Conservation (phyloP, 768 basidiomycete species). For the Psilocybe azurescens region DNA sequence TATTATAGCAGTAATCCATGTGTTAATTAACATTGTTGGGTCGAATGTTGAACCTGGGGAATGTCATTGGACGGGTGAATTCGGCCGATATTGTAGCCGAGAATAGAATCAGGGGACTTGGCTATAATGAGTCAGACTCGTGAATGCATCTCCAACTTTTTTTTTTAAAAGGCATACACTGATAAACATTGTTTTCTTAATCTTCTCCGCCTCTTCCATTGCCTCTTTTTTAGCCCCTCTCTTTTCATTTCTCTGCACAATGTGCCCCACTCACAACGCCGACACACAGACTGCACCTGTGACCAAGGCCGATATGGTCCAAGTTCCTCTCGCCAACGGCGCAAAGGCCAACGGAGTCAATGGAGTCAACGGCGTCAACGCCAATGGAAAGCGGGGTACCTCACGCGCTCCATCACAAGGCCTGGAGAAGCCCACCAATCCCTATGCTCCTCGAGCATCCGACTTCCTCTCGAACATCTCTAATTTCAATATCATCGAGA, state of each 20-base stretch:
- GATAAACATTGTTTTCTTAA: conserved; percentile 15
- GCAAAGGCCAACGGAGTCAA: conserved; percentile 31
- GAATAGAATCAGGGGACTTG: background rate
- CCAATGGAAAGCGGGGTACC: conserved; percentile 51
- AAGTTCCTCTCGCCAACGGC: conserved; percentile 61
- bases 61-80: conserved; percentile 1
- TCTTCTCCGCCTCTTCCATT: conserved; percentile 14
- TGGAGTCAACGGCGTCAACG: conserved; percentile 32
- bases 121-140: conserved; percentile 4
- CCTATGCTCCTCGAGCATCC: conserved; percentile 89
- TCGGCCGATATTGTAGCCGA: conserved; percentile 11
- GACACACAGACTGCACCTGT: conserved; percentile 49
- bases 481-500: conserved; percentile 97
- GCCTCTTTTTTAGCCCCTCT: conserved; percentile 6
- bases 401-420: conserved; percentile 38
- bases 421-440: conserved; percentile 58
- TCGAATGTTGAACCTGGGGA: background rate
- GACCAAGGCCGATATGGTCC: conserved; percentile 70
- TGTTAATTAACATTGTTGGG: background rate
- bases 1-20: background rate
- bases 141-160: conserved; percentile 6
- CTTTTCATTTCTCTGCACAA: conserved; percentile 29
- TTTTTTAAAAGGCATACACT: conserved; percentile 8
- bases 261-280: conserved; percentile 69
- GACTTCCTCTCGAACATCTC: conserved; percentile 93